Evolutionary conservation across 768 basidiomycete species (phyloP).

Genomic region (Amyloporia xantha): DNA sequence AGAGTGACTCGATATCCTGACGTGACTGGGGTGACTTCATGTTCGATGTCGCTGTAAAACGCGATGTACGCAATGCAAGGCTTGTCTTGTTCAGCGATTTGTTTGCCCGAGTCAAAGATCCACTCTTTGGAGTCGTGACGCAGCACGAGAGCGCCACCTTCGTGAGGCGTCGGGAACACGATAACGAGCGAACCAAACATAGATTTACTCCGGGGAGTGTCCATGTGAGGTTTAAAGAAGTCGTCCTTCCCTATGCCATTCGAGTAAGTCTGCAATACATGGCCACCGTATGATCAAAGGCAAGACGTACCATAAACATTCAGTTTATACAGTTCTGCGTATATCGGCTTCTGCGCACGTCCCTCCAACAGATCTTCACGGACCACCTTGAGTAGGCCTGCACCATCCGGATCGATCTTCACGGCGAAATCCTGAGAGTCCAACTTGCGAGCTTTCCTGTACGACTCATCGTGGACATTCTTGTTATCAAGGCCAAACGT

Average conservation of each 20-base stretch:
- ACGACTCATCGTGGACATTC: too few species aligned
- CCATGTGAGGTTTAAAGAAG: constrained; percentile 46
- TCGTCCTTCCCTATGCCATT: constrained; percentile 30
- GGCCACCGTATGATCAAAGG: neutral
- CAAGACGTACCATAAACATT: constrained; percentile 22
- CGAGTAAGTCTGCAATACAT: neutral
- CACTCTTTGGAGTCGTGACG: constrained; percentile 25
- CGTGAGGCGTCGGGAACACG: constrained; percentile 38
- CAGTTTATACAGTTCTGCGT: constrained; percentile 23
- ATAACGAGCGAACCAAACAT: constrained; percentile 53
- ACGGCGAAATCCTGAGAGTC: neutral
- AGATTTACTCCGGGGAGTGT: constrained; percentile 35
- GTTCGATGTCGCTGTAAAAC: constrained; percentile 40
- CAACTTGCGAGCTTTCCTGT: too few species aligned
- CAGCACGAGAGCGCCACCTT: constrained; percentile 39
- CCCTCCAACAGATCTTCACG: neutral
- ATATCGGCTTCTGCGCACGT: neutral
- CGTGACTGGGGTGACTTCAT: constrained; percentile 35
- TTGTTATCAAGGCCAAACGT: too few species aligned
- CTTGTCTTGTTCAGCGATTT: too few species aligned
- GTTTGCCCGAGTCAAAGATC: constrained; percentile 32
- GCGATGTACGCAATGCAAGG: constrained; percentile 31
- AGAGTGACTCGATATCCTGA: constrained; percentile 40
- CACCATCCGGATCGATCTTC: neutral
- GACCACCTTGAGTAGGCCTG: neutral